Conservation (phyloP, 306 rosid genomes). For the Pterocarpus macrocarpus region DNA sequence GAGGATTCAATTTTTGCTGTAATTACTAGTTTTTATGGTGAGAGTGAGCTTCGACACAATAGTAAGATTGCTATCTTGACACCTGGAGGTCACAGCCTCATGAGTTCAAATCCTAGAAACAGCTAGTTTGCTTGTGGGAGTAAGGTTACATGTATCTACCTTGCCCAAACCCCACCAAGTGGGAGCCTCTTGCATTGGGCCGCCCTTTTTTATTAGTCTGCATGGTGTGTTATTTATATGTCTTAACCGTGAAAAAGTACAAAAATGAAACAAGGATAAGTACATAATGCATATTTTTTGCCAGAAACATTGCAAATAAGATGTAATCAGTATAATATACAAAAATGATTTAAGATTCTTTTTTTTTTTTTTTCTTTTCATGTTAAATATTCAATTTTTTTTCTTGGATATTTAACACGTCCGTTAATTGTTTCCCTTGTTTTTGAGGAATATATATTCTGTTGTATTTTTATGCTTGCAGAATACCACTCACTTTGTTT, state of each 20-base stretch:
- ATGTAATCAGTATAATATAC: not conserved
- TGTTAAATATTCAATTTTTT: no score
- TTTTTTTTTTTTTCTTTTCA: no score
- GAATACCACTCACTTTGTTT: not conserved
- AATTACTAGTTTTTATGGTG: no score
- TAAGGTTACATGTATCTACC: no score
- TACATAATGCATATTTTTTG: not conserved
- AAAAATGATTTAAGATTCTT: no score
- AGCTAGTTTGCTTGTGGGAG: no score
- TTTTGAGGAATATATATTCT: not conserved
- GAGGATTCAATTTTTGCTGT: not conserved
- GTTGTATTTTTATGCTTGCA: not conserved
- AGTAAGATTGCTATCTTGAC: no score
- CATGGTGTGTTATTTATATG: not conserved
- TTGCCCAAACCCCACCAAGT: no score
- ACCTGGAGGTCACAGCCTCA: no score
- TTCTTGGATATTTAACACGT: not conserved
- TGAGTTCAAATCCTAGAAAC: no score
- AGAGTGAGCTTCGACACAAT: no score
- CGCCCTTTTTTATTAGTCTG: not conserved
- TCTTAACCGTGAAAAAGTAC: not conserved
- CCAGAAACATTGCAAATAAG: not conserved
- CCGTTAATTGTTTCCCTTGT: not conserved
- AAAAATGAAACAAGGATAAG: not conserved
- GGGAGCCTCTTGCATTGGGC: no score